Percentiles rank a stretch among this genome's conserved stretches.
phyloP scores from a whole-genome alignment of 345 rosid genomes.

The Carallia pectinifolia region DNA sequence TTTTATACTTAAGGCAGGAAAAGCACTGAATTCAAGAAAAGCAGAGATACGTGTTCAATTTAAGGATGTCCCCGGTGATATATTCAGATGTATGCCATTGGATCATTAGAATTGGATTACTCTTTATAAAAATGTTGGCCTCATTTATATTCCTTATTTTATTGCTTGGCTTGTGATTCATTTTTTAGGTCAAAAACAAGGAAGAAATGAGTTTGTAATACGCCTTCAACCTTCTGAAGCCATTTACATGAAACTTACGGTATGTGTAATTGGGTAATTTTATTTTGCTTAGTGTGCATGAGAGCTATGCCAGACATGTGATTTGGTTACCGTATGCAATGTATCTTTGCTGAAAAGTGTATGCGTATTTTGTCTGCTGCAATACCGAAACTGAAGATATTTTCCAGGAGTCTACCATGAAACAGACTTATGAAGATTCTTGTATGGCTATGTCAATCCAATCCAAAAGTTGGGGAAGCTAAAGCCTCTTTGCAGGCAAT shows the following conservation, averaged over 20 bases:
- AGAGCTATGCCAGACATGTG: not conserved
- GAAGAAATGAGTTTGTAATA: slow-evolving; percentile 96
- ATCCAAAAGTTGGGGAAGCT: not conserved
- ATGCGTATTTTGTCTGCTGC: not conserved
- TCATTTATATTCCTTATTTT: not conserved
- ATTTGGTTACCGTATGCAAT: too few species aligned
- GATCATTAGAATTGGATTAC: slow-evolving; percentile 5
- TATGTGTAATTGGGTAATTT: slow-evolving; percentile 34
- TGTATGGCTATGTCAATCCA: not conserved
- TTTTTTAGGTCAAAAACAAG: slow-evolving; percentile 78
- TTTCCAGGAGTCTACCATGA: not conserved
- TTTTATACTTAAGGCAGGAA: slow-evolving; percentile 93
- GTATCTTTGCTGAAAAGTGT: not conserved
- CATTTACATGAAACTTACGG: slow-evolving; percentile 97
- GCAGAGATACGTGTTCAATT: slow-evolving; percentile 98
- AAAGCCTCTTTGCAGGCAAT: not conserved
- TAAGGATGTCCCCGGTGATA: slow-evolving; percentile 98
- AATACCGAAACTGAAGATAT: not conserved
- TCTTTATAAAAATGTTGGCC: not conserved
- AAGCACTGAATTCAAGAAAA: slow-evolving; percentile 92
- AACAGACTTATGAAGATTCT: not conserved
- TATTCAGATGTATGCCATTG: slow-evolving; percentile 65
- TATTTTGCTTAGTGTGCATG: not conserved
- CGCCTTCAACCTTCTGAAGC: slow-evolving; percentile 98
- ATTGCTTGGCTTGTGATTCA: slow-evolving; percentile 12